Evolutionary conservation across 345 rosid species (phyloP).

Genomic region (Camelina neglecta): DNA sequence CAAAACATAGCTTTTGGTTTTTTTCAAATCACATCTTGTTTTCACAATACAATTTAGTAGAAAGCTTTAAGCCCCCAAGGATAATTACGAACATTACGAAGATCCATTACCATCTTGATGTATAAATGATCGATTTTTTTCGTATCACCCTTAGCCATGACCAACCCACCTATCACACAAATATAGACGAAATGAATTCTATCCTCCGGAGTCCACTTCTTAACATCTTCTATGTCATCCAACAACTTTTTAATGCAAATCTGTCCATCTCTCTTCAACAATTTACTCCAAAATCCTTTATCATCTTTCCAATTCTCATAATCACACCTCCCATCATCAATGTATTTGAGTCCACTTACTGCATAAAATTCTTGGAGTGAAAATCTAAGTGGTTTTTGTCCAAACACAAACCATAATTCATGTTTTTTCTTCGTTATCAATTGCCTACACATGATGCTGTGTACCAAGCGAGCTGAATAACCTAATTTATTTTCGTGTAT

Average conservation of each 20-base stretch:
- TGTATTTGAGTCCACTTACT: not conserved
- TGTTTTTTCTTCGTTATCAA: not conserved
- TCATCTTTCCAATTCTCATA: not conserved
- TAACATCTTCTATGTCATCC: not conserved
- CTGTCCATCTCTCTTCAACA: not conserved
- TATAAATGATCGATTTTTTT: not conserved
- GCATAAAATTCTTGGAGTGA: not conserved
- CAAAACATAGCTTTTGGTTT: too few species aligned
- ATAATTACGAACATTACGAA: not conserved
- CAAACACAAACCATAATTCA: not conserved
- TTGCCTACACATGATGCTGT: not conserved
- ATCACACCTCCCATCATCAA: not conserved
- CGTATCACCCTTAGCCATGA: not conserved
- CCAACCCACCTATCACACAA: not conserved
- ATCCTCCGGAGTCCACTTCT: not conserved
- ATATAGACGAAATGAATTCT: not conserved
- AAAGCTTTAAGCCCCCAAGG: not conserved
- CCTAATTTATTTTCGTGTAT: too few species aligned
- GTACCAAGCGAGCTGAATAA: not conserved
- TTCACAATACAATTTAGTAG: not conserved
- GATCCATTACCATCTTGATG: not conserved
- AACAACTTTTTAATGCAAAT: not conserved
- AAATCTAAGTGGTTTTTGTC: not conserved
- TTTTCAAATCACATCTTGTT: not conserved
- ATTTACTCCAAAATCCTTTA: not conserved